Conservation (phyloP, 768 basidiomycete species). For the Leucosporidium yakuticum region DNA sequence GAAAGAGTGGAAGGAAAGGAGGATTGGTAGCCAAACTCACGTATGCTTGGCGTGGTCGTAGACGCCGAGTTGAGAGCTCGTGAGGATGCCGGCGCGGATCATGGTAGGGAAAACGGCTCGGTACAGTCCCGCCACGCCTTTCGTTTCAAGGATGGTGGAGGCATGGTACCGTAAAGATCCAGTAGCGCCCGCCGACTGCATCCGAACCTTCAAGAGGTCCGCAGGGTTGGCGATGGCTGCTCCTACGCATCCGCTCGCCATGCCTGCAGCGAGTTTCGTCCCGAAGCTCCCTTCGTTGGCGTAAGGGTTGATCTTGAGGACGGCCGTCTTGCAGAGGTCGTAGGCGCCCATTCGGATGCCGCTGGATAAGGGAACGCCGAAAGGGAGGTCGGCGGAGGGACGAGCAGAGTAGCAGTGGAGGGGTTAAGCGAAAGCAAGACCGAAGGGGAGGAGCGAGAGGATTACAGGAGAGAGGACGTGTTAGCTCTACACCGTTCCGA, state of each 20-base stretch:
- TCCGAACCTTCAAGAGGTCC: slow-evolving; percentile 38
- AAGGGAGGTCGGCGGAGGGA: no score
- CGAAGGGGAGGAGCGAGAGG: no score
- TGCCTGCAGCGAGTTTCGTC: slow-evolving; percentile 24
- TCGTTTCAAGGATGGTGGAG: background rate
- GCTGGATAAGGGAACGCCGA: no score
- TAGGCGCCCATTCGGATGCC: slow-evolving; percentile 38
- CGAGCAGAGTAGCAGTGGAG: no score
- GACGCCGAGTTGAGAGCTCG: slow-evolving; percentile 31
- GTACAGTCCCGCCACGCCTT: slow-evolving; percentile 33
- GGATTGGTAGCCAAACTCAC: no score
- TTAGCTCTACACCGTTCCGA: background rate
- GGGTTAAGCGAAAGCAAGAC: no score
- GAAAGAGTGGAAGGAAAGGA: no score
- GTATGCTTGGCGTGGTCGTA: slow-evolving; percentile 37
- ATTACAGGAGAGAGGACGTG: no score
- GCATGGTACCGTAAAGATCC: slow-evolving; percentile 25
- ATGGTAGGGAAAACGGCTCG: slow-evolving; percentile 35
- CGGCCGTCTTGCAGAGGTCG: slow-evolving; percentile 32
- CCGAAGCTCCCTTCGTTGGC: slow-evolving; percentile 29
- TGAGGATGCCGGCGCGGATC: slow-evolving; percentile 37
- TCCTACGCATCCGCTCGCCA: slow-evolving; percentile 35
- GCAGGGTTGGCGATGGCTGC: slow-evolving; percentile 38
- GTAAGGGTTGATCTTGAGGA: slow-evolving; percentile 12
- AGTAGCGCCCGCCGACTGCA: slow-evolving; percentile 31